Conservation (phyloP, 148 eudicot genomes). For the Rhododendron williamsianum region DNA sequence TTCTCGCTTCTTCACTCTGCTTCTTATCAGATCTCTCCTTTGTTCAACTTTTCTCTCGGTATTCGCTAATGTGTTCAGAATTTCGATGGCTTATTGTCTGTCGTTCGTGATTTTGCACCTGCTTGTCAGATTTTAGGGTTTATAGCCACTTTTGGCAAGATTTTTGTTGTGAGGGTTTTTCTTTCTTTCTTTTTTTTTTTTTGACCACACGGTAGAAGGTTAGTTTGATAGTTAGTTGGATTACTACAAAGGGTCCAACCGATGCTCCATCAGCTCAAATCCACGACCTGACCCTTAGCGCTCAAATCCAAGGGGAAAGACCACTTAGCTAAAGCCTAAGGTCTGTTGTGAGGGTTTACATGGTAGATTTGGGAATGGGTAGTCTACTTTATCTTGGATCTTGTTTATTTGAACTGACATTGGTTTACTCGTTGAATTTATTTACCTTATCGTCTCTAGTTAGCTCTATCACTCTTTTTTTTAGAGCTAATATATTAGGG, state of each 20-base stretch:
- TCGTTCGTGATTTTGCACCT: background rate
- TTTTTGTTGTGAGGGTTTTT: background rate
- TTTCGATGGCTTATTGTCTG: background rate
- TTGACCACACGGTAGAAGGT: no score
- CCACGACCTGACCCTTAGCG: background rate
- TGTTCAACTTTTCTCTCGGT: background rate
- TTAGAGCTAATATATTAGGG: background rate
- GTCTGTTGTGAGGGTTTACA: background rate
- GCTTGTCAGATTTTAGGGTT: background rate
- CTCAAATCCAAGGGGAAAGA: no score
- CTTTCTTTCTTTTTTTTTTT: no score
- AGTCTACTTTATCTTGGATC: background rate
- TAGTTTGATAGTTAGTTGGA: background rate
- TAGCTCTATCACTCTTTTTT: background rate
- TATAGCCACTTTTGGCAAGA: background rate
- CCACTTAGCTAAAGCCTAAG: no score
- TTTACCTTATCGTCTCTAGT: background rate
- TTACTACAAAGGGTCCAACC: background rate
- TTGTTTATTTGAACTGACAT: background rate
- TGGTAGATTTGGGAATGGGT: background rate
- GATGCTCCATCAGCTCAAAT: background rate
- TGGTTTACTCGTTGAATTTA: background rate
- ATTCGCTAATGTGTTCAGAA: background rate
- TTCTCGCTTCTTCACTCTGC: background rate
- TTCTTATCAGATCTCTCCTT: conserved; percentile 37